Base-by-base conservation (phyloP, 352 stramenopile species). In the Globisporangium cederbergense region DNA sequence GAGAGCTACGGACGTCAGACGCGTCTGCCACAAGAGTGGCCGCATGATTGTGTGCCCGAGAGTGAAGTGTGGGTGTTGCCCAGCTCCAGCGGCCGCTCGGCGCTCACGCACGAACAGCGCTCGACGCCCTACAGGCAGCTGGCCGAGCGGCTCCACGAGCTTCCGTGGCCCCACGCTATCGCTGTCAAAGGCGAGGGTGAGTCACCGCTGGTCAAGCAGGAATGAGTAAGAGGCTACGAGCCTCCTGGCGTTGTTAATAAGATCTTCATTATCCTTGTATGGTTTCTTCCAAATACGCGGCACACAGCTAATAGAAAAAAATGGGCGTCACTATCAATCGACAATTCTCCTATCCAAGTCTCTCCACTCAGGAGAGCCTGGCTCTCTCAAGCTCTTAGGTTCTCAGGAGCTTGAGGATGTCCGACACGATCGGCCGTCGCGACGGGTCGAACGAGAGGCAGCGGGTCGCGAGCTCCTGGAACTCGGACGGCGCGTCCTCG, bases 11-110 rank as follows among this genome's bases (percentile, higher is more conserved):
- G 84, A 25, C 74, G 64, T 10, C 84, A 93, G 73, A 74, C 64
- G 6, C 72, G 58, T 8, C 67, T 94, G 55, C 88, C 88, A n/a
- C 45, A 66, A 10, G 81, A 73, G 5, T 96, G 88, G 88, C 88
- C 88, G 18, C 71, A 65, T 2, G 77, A 89, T n/a, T 79, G 79
- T 51, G 71, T 74, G 0, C 38, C 58, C 9, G 75, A 87, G 40
- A 87, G 79, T 49, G 84, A 95, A 58, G 77, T 95, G 9, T 95
- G 86, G 86, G 88, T 95, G 3, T 64, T 95, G 11, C 86, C 88
- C 1, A 95, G 85, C 46, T 90, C 85, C 6, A 95, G 85, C n/a
- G 88, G 88, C 9, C 81, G 86, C 14, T 88, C 86, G 3, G 86
- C 79, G 18, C 93, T 95, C 81, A 91, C 88, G 28, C 87, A 86